phyloP scores from a whole-genome alignment of 495 filamentous ascomycete species.

The Neurospora sp. region DNA sequence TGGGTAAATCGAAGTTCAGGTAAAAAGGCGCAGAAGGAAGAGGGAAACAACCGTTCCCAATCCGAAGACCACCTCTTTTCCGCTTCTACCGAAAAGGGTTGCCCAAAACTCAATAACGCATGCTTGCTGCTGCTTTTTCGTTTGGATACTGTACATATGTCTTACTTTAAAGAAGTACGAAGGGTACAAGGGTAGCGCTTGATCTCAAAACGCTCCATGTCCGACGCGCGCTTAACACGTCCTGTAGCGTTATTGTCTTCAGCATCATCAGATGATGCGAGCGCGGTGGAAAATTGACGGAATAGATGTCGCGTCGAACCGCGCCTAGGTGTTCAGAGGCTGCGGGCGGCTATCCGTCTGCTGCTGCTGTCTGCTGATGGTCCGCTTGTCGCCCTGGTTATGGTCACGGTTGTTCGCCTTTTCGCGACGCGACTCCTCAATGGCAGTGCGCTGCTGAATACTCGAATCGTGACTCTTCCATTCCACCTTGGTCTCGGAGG shows the following conservation, averaged over 20 bases:
- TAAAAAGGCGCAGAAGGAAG: neutral
- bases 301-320: neutral
- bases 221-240: neutral
- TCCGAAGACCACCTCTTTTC: neutral
- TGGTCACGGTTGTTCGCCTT: constrained; percentile 45
- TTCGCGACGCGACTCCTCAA: constrained; percentile 74
- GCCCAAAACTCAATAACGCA: neutral
- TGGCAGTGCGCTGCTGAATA: constrained; percentile 69
- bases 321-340: neutral
- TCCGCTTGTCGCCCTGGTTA: constrained; percentile 34
- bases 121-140: constrained; percentile 4
- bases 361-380: constrained; percentile 18
- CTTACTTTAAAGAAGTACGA: neutral
- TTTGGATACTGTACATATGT: constrained; percentile 10
- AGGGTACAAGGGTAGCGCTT: neutral
- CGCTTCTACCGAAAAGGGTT: neutral
- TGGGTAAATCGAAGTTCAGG: neutral
- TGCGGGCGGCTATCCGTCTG: constrained; percentile 9
- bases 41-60: neutral
- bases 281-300: neutral
- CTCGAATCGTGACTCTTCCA: constrained; percentile 87
- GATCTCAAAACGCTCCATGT: neutral
- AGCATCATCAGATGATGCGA: neutral
- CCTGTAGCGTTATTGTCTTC: neutral
- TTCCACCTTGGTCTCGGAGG: constrained; percentile 77